Conservation (phyloP, 441 rosid species). For the Adansonia rubrostipa region DNA sequence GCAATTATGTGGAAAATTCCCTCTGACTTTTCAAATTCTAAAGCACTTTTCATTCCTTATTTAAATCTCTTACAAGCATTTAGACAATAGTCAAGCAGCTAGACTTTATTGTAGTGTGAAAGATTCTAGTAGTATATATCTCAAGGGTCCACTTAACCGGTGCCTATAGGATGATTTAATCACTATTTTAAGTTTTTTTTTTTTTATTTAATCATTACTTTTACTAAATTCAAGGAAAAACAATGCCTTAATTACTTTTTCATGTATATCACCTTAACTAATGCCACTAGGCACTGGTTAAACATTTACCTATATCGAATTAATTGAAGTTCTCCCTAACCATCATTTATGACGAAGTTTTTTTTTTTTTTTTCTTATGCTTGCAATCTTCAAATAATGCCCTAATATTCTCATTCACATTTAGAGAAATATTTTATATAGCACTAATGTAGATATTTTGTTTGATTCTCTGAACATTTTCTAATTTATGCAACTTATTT, state of each 20-base stretch:
- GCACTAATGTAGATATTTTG: background rate
- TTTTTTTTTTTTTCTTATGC: background rate
- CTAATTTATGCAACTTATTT: constrained; percentile 16
- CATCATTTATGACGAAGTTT: background rate
- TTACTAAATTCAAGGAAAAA: too few relatives aligned
- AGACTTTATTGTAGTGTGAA: constrained; percentile 21
- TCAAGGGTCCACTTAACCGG: too few relatives aligned
- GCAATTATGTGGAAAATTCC: constrained; percentile 13
- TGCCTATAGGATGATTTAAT: too few relatives aligned
- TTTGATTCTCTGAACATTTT: background rate
- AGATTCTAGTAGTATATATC: background rate
- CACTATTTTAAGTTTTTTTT: too few relatives aligned
- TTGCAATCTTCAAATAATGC: background rate
- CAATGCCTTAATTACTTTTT: too few relatives aligned
- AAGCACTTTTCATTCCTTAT: constrained; percentile 12
- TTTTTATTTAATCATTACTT: too few relatives aligned
- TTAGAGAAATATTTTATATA: background rate
- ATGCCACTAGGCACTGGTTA: background rate
- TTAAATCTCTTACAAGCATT: constrained; percentile 18
- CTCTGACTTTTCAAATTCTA: constrained; percentile 26
- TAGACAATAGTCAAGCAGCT: constrained; percentile 2
- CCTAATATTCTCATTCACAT: constrained; percentile 4
- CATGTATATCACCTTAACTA: too few relatives aligned
- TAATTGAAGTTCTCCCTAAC: background rate
- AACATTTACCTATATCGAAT: background rate